A percentile compares a stretch with the other conserved stretches of the same genome.
Conservation (phyloP, 495 filamentous ascomycete genomes). For the Neurospora cerealis region DNA sequence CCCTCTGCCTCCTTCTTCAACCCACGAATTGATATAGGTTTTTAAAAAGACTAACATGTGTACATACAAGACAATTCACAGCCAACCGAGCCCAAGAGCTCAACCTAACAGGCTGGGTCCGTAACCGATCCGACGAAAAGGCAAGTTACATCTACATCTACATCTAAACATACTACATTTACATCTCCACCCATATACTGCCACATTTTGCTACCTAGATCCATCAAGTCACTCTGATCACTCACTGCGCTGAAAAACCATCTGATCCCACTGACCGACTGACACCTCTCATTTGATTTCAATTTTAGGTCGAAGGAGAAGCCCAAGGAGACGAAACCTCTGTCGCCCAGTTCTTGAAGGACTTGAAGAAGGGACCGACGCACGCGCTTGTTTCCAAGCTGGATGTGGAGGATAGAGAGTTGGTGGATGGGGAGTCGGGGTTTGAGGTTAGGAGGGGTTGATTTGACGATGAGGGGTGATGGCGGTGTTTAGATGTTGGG, state of each 20-base stretch:
- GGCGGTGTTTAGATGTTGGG: not conserved
- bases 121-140: constrained; percentile 64
- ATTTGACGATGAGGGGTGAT: not conserved
- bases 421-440: constrained; percentile 49
- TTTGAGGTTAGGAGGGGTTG: constrained; percentile 44
- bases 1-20: no score
- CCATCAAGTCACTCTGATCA: not conserved
- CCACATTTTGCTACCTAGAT: not conserved
- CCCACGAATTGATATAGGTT: no score
- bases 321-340: constrained; percentile 61
- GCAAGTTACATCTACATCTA: constrained; percentile 26
- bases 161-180: not conserved
- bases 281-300: not conserved
- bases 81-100: constrained; percentile 54
- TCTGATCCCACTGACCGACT: not conserved
- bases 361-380: constrained; percentile 62
- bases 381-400: constrained; percentile 60
- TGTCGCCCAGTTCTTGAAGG: constrained; percentile 60
- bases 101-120: constrained; percentile 66
- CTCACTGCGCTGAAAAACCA: not conserved
- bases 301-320: constrained; percentile 71
- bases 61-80: constrained; percentile 48
- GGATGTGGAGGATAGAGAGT: constrained; percentile 54
- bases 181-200: not conserved
- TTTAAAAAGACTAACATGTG: constrained; percentile 2